Percentiles rank a stretch among this genome's conserved stretches.
phyloP scores from a whole-genome alignment of 495 filamentous ascomycete species.

The Penicillium fimorum region DNA sequence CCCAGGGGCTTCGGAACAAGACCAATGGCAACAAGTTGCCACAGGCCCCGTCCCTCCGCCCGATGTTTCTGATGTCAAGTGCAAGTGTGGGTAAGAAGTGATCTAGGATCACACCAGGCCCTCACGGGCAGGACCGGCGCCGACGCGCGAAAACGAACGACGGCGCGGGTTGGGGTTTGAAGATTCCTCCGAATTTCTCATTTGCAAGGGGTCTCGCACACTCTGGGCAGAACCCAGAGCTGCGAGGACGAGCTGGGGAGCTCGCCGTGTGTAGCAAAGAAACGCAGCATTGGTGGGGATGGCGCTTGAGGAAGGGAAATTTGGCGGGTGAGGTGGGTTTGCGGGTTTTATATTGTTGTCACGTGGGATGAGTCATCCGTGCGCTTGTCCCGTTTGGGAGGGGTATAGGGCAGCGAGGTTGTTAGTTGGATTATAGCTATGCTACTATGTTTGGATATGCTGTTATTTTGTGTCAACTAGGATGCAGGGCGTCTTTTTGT shows the following conservation, averaged over 20 bases:
- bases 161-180: constrained; percentile 57
- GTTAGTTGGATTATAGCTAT: background rate
- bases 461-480: background rate
- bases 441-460: background rate
- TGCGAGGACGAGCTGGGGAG: constrained; percentile 28
- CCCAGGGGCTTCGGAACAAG: constrained; percentile 60
- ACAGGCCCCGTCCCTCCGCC: constrained; percentile 27
- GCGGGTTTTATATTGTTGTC: constrained; percentile 12
- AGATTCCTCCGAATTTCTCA: constrained; percentile 99
- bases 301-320: constrained; percentile 65
- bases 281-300: constrained; percentile 98
- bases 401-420: constrained; percentile 1
- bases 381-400: constrained; percentile 6
- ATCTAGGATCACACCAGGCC: constrained; percentile 75
- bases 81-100: constrained; percentile 64
- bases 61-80: constrained; percentile 99
- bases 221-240: constrained; percentile 6
- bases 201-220: constrained; percentile 63
- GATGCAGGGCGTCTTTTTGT: background rate
- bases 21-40: background rate
- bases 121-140: constrained; percentile 73
- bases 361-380: constrained; percentile 17
- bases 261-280: constrained; percentile 92
- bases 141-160: constrained; percentile 24
- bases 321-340: constrained; percentile 22